Base-by-base conservation (phyloP, 2,329 filamentous ascomycete species). In the Epichloe glyceriae region DNA sequence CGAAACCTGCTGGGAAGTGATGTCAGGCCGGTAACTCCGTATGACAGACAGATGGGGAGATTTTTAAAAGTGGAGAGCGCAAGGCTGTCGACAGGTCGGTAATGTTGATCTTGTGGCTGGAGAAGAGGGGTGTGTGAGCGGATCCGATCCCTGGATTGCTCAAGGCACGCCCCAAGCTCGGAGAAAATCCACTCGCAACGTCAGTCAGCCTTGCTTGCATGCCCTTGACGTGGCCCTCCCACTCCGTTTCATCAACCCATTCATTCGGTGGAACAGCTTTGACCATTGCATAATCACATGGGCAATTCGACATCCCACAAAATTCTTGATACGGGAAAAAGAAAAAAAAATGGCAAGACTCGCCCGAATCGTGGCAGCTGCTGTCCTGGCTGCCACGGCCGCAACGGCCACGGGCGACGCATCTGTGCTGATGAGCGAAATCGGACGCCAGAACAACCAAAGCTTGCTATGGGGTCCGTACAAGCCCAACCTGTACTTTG, bases 391-490 rank as follows among this genome's bases (percentile, higher is more conserved):
- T 26, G 48, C 63, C 40, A 56, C 57, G 46, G 55, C 53, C 46
- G 56, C 52, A 26, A 53, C 59, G 34, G 66, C 63, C 43, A 53
- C 55, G 26, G 60, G 61, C 8, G 61, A 62, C 49, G 55, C 61
- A 43, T 66, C 67, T 41, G 67, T 76, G 50, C 61, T 78, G 38
- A 70, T 68, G 42, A 66, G 64, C 54, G 75, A 79, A 60, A 68
- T 78, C 53, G 71, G 68, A 35, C 73, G 74, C 14, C 64, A 73
- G 55, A 80, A 79, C 62, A 95, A 97, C 67, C 78, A 94, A 62
- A 91, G 85, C 62, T 74, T 98, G 59, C 75, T 97, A 72, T 98
- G 93, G 93, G 93, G 93, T 0, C 88, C 93, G 1, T 98, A 97
- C 70, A 81, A 88, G 58, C 86, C 91, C 0, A 96, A 96, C 62